A percentile compares a stretch with the other conserved stretches of the same genome.
Evolutionary conservation across 2,329 filamentous ascomycete species (phyloP).

Genomic region (Hortaea werneckii): DNA sequence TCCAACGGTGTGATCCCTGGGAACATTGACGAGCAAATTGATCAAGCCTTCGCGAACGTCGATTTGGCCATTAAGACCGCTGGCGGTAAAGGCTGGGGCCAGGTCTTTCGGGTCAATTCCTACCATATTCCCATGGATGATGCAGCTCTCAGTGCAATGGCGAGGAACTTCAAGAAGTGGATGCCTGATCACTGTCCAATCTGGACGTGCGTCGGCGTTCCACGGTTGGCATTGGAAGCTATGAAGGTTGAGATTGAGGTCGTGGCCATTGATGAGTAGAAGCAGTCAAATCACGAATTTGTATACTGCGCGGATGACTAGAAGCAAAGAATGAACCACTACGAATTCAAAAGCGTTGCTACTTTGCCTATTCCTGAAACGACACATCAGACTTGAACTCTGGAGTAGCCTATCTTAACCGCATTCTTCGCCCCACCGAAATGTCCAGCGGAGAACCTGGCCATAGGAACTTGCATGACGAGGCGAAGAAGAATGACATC

Average conservation of each 20-base stretch:
- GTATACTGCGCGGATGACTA: no score
- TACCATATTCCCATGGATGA: conserved; percentile 16
- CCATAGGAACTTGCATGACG: no score
- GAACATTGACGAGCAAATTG: conserved; percentile 23
- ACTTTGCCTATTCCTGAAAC: no score
- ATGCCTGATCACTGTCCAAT: conserved; percentile 44
- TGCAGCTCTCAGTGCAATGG: conserved; percentile 30
- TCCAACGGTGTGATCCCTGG: conserved; percentile 10
- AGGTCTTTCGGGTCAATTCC: conserved; percentile 34
- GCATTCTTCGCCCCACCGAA: no score
- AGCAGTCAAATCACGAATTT: no score
- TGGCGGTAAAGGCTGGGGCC: conserved; percentile 48
- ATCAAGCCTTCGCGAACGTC: conserved; percentile 46
- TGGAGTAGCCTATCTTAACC: no score
- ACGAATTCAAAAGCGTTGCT: no score
- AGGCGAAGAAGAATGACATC: no score
- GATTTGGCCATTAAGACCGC: conserved; percentile 42
- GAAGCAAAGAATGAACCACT: no score
- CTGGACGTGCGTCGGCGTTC: conserved; percentile 46
- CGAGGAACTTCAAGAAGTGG: conserved; percentile 39
- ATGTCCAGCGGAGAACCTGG: no score
- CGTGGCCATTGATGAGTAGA: conserved; percentile 8
- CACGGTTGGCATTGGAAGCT: conserved; percentile 34
- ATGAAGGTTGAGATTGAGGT: conserved; percentile 54
- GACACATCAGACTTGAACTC: no score